These are phyloP conservation scores for Ceratobasidium sp. DNA, from an alignment of 1,284 basidiomycete species.

Conservation along the genomic window DNA sequence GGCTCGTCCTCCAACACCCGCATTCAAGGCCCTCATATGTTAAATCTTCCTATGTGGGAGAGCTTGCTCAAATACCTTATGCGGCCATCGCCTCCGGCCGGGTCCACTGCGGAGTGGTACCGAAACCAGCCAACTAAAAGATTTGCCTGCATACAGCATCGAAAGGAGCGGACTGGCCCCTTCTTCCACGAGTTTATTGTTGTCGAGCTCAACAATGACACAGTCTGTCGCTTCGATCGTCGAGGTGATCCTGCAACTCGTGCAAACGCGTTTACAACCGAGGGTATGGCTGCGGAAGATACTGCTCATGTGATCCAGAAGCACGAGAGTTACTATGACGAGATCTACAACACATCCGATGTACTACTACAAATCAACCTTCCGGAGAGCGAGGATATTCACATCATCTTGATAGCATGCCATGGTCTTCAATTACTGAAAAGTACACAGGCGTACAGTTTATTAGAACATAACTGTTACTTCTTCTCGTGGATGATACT, in stretches of 20 bases:
- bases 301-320: constrained; percentile 4
- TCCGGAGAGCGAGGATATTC: constrained; percentile 1
- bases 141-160: neutral
- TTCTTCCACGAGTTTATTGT: constrained; percentile 8
- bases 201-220: neutral
- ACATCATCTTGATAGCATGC: neutral
- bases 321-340: neutral
- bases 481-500: constrained; percentile 21
- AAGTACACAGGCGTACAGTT: neutral
- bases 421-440: neutral
- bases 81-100: no score
- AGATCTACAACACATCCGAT: neutral
- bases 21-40: no score
- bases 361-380: neutral
- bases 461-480: constrained; percentile 21
- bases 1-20: no score
- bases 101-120: neutral
- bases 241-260: neutral
- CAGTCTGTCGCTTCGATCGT: constrained; percentile 23
- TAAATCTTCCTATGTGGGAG: no score
- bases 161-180: neutral
- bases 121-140: neutral
- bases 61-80: no score
- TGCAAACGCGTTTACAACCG: neutral
- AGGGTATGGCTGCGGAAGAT: constrained; percentile 1